Percentiles rank a stretch among this genome's conserved stretches.
Conservation (phyloP, 305 asterid genomes). For the Fraxinus nigra region DNA sequence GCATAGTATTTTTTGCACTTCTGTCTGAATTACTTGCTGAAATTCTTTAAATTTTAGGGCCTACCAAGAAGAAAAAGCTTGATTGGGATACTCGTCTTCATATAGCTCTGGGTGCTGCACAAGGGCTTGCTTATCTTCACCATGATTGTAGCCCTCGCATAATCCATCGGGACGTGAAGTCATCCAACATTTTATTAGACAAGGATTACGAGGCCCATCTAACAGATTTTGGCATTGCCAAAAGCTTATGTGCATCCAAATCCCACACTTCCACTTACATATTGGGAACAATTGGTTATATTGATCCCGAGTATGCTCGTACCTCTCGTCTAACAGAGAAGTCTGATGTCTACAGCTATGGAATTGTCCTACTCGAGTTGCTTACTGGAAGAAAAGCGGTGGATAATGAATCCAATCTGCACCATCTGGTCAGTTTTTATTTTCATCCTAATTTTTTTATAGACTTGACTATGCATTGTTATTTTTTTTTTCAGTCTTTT, state of each 20-base stretch:
- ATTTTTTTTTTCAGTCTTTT: not conserved
- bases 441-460: not conserved
- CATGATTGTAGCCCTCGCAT: constrained; percentile 94
- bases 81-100: constrained; percentile 78
- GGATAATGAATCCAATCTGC: constrained; percentile 88
- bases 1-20: not conserved
- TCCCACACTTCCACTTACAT: constrained; percentile 75
- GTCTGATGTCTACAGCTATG: constrained; percentile 90
- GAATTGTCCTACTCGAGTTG: constrained; percentile 80
- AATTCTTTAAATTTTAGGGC: constrained; percentile 40
- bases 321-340: constrained; percentile 94
- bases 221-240: constrained; percentile 93
- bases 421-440: constrained; percentile 55
- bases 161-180: constrained; percentile 90
- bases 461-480: not conserved
- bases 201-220: constrained; percentile 78
- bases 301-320: constrained; percentile 94
- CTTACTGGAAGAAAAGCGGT: constrained; percentile 90
- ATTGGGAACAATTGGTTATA: constrained; percentile 96
- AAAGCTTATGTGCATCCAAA: constrained; percentile 68
- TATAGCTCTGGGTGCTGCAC: constrained; percentile 80
- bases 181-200: constrained; percentile 83
- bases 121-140: constrained; percentile 92
- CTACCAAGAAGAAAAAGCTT: constrained; percentile 64
- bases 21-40: not conserved